A percentile compares a stretch with the other conserved stretches of the same genome.
Conservation (phyloP, 805 yeast genomes). For the Cyberlindnera americana region DNA sequence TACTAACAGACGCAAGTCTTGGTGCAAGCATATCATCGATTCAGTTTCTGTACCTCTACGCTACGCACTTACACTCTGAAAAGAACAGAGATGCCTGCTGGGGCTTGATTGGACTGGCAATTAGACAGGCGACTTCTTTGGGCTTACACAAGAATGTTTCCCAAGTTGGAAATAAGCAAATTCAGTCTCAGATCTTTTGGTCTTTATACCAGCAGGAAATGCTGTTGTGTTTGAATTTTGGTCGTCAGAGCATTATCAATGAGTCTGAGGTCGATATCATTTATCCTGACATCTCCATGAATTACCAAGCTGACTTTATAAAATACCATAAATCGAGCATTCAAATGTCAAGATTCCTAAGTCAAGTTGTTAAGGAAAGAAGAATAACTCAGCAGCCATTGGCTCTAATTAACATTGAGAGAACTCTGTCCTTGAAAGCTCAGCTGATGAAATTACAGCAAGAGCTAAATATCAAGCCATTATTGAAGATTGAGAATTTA, state of each 20-base stretch:
- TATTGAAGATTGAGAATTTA: constrained; percentile 26
- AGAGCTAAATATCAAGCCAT: constrained; percentile 31
- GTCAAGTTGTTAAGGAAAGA: constrained; percentile 39
- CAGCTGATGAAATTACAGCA: constrained; percentile 34
- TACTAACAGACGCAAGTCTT: constrained; percentile 40
- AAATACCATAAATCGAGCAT: constrained; percentile 33
- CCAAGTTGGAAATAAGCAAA: constrained; percentile 5
- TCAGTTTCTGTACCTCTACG: constrained; percentile 38
- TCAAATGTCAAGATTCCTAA: constrained; percentile 35
- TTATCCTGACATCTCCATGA: constrained; percentile 30
- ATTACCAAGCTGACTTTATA: constrained; percentile 19
- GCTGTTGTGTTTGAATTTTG: constrained; percentile 41
- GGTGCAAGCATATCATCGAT: constrained; percentile 45
- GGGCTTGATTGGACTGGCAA: constrained; percentile 43
- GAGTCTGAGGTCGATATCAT: constrained; percentile 43
- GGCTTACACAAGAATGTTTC: constrained; percentile 42
- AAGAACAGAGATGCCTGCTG: constrained; percentile 47
- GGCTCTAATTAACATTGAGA: constrained; percentile 37
- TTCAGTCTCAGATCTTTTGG: constrained; percentile 39
- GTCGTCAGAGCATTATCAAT: constrained; percentile 42
- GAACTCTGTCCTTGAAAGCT: constrained; percentile 35
- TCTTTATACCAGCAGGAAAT: constrained; percentile 40
- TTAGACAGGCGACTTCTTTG: constrained; percentile 45
- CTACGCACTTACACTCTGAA: constrained; percentile 41
- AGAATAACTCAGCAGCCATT: constrained; percentile 37